Conservation (phyloP, 106 monocot genomes). For the Acanthochlamys bracteata region DNA sequence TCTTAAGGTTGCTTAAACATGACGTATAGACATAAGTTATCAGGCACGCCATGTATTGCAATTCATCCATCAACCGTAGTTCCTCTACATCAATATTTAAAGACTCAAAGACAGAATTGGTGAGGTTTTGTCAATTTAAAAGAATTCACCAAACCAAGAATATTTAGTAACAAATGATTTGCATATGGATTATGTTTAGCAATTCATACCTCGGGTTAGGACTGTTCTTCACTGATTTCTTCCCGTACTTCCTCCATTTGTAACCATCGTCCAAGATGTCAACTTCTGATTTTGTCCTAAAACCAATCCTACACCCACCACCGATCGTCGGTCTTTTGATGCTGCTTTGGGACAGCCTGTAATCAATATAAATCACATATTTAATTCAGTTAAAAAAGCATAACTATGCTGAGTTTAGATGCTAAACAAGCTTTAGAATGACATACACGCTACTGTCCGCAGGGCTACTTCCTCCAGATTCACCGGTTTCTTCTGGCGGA, state of each 20-base stretch:
- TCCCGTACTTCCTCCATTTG: conserved; percentile 37
- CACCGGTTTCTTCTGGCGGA: conserved; percentile 3
- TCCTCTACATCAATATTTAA: no score
- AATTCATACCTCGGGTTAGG: conserved; percentile 20
- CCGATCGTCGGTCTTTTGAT: not conserved
- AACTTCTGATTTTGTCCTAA: conserved; percentile 19
- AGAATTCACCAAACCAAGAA: no score
- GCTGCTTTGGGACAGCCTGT: not conserved
- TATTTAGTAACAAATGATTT: not conserved
- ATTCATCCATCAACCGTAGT: no score
- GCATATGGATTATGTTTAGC: not conserved
- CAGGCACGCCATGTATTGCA: no score
- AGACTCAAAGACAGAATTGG: no score
- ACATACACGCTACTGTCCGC: not conserved
- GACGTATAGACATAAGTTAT: no score
- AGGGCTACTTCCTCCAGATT: not conserved
- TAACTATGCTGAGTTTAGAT: no score
- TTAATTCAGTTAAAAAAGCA: not conserved
- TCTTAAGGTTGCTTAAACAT: no score
- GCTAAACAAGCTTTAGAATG: not conserved
- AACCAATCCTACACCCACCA: conserved; percentile 13
- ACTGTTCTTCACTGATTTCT: conserved; percentile 30
- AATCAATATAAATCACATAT: not conserved
- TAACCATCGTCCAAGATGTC: conserved; percentile 25
- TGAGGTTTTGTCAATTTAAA: no score